Percentiles rank a stretch among this genome's conserved stretches.
Evolutionary conservation across 495 filamentous ascomycete genomes (phyloP).

Genomic region (Podospora pseudocomata): DNA sequence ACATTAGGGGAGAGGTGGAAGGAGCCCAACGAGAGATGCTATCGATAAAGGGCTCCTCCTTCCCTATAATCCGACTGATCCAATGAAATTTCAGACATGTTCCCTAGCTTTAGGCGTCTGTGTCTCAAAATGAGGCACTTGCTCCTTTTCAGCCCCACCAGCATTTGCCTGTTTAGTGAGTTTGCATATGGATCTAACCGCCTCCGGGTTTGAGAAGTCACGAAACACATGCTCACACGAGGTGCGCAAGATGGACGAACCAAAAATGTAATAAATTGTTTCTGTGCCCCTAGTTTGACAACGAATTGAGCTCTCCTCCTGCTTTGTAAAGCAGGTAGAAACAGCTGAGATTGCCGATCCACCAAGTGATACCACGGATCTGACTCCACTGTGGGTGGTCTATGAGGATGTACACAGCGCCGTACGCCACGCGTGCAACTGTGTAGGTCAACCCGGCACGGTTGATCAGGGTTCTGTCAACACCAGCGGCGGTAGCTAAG

Average conservation of each 20-base stretch:
- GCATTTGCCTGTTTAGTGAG: not conserved
- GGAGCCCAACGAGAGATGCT: not conserved
- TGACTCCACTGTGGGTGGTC: slow-evolving; percentile 35
- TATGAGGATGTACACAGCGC: slow-evolving; percentile 39
- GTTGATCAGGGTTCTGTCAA: slow-evolving; percentile 41
- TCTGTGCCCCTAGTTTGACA: too few species aligned
- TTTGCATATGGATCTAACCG: not conserved
- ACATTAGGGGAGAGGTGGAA: not conserved
- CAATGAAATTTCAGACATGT: not conserved
- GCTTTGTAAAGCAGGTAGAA: too few species aligned
- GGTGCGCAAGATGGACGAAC: too few species aligned
- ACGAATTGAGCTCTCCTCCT: too few species aligned
- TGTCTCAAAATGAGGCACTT: too few species aligned
- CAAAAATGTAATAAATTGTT: too few species aligned
- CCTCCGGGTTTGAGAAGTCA: too few species aligned
- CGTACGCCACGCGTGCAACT: slow-evolving; percentile 41
- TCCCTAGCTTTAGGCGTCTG: too few species aligned
- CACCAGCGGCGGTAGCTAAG: slow-evolving; percentile 32
- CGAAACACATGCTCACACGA: too few species aligned
- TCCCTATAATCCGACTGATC: not conserved
- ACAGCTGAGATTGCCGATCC: slow-evolving; percentile 38
- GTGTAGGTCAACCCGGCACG: slow-evolving; percentile 44
- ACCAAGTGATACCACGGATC: slow-evolving; percentile 45
- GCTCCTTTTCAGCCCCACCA: not conserved
- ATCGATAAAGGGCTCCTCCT: not conserved